These are phyloP conservation scores for Trichoderma pleuroti DNA, from an alignment of 2,329 filamentous ascomycete species.

Conservation along the genomic window DNA sequence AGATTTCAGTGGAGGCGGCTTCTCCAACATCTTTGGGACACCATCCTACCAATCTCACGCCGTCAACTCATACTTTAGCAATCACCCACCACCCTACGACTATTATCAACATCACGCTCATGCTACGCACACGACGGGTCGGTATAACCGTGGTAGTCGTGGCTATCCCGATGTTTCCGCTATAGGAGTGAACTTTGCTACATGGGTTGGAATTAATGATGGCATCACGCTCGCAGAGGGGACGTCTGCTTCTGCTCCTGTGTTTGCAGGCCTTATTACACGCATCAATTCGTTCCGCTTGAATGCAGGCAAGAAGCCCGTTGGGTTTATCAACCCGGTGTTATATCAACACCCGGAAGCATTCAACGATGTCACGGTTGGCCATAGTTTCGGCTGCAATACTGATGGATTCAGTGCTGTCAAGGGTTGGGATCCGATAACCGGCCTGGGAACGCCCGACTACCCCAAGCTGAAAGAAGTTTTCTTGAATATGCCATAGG, in stretches of 20 bases:
- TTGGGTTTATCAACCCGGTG: neutral
- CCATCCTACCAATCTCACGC: slow-evolving; percentile 45
- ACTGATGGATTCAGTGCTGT: slow-evolving; percentile 29
- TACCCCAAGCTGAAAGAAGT: slow-evolving; percentile 5
- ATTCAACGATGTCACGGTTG: slow-evolving; percentile 3
- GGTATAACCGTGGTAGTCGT: slow-evolving; percentile 41
- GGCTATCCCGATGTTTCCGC: slow-evolving; percentile 46
- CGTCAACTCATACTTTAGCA: slow-evolving; percentile 37
- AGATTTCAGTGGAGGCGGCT: slow-evolving; percentile 30
- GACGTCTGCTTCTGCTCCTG: slow-evolving; percentile 40
- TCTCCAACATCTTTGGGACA: slow-evolving; percentile 44
- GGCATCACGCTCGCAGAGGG: slow-evolving; percentile 43
- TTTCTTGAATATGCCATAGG: neutral
- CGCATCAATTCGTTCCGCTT: slow-evolving; percentile 28
- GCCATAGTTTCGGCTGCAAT: slow-evolving; percentile 31
- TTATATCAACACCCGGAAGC: neutral
- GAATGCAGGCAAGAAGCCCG: slow-evolving; percentile 22
- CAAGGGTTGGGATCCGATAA: slow-evolving; percentile 16
- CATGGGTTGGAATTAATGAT: slow-evolving; percentile 38
- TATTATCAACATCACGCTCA: slow-evolving; percentile 20
- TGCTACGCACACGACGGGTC: slow-evolving; percentile 38
- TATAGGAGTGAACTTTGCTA: slow-evolving; percentile 41
- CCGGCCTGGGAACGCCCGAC: slow-evolving; percentile 13
- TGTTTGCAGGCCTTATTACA: slow-evolving; percentile 30
- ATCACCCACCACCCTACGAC: slow-evolving; percentile 22